A percentile compares a stretch with the other conserved stretches of the same genome.
Evolutionary conservation across 2,329 filamentous ascomycete genomes (phyloP).

Genomic region (Penicillium sp.): DNA sequence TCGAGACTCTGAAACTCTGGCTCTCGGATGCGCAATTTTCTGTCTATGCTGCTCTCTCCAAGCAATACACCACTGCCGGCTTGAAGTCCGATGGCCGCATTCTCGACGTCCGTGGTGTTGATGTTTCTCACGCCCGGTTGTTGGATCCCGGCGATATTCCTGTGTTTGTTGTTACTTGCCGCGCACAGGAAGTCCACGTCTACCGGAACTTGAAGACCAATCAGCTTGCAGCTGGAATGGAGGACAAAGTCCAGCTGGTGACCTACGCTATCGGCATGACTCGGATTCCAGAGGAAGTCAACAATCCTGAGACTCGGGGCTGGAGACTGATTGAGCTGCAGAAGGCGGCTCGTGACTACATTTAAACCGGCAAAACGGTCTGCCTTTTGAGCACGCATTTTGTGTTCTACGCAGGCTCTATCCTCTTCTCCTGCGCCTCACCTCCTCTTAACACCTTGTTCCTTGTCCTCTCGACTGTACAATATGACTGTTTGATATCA

Average conservation of each 20-base stretch:
- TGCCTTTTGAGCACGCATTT: conserved; percentile 2
- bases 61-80: conserved; percentile 91
- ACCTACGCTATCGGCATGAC: conserved; percentile 98
- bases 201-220: conserved; percentile 89
- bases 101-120: conserved; percentile 90
- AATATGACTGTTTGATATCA: conserved; percentile 41
- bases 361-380: conserved; percentile 46
- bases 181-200: conserved; percentile 96
- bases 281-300: conserved; percentile 88
- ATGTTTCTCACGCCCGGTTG: conserved; percentile 56
- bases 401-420: conserved; percentile 15
- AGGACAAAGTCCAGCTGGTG: conserved; percentile 96
- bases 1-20: conserved; percentile 88
- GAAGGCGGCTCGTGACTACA: conserved; percentile 92
- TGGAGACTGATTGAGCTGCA: conserved; percentile 98
- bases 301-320: conserved; percentile 91
- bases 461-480: conserved; percentile 37
- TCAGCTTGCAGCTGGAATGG: conserved; percentile 91
- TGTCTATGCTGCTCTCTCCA: conserved; percentile 92
- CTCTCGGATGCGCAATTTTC: conserved; percentile 93
- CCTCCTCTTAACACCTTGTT: conserved; percentile 26
- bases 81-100: conserved; percentile 94
- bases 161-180: conserved; percentile 94
- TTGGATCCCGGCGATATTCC: conserved; percentile 58
- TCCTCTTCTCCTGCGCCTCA: conserved; percentile 14